Conservation (phyloP, 805 yeast species). For the Kazachstania psychrophila region DNA sequence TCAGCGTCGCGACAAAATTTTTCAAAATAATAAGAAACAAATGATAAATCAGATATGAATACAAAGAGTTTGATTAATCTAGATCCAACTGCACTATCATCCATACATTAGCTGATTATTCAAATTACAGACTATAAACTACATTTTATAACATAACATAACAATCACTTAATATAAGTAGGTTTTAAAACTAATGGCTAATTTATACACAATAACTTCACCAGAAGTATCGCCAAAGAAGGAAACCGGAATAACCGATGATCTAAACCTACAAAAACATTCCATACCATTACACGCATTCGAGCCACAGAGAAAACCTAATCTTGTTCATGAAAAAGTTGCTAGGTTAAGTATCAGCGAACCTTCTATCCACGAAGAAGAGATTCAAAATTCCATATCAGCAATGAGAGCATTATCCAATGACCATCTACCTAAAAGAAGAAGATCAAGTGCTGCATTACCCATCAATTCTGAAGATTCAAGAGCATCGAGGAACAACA, state of each 20-base stretch:
- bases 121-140: neutral
- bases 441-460: constrained; percentile 23
- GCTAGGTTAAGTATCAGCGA: constrained; percentile 23
- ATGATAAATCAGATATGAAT: no score
- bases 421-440: constrained; percentile 11
- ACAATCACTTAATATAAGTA: no score
- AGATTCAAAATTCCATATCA: no score
- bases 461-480: neutral
- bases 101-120: neutral
- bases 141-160: neutral
- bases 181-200: constrained; percentile 2
- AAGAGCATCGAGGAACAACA: constrained; percentile 6
- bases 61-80: no score
- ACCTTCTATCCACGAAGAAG: no score
- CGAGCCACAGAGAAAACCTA: neutral
- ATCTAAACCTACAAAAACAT: neutral
- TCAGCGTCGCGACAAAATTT: no score
- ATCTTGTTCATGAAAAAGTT: constrained; percentile 14
- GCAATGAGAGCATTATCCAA: no score
- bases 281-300: neutral
- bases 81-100: no score
- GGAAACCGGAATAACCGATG: neutral
- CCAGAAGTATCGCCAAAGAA: constrained; percentile 12
- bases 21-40: no score
- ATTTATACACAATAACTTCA: neutral